Evolutionary conservation across 345 rosid species (phyloP).

Genomic region (Bruguiera parviflora): DNA sequence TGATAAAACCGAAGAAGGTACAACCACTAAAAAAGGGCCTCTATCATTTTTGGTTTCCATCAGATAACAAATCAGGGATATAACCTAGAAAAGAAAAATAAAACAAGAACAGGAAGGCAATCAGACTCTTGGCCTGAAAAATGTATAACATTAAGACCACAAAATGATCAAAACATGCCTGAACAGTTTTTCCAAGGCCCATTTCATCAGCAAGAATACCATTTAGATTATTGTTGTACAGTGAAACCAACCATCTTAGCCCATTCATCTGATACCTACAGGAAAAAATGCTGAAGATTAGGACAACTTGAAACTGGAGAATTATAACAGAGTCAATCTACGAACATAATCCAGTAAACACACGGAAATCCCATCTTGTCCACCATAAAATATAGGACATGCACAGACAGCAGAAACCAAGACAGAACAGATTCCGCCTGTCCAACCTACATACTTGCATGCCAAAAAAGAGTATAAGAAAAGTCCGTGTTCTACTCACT

Average conservation of each 20-base stretch:
- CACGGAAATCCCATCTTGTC: not conserved
- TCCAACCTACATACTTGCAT: not conserved
- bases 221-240: constrained; percentile 83
- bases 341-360: not conserved
- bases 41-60: constrained; percentile 88
- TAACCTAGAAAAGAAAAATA: constrained; percentile 42
- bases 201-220: constrained; percentile 97
- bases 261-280: constrained; percentile 95
- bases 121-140: constrained; percentile 10
- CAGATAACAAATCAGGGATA: constrained; percentile 77
- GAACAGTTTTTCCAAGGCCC: constrained; percentile 98
- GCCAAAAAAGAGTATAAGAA: not conserved
- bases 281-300: constrained; percentile 16
- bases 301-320: constrained; percentile 14
- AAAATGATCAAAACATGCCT: constrained; percentile 39
- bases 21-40: constrained; percentile 93
- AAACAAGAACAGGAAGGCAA: not conserved
- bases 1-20: constrained; percentile 86
- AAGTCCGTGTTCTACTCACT: constrained; percentile 48
- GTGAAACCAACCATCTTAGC: constrained; percentile 83
- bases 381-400: not conserved
- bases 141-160: not conserved
- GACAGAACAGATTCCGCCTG: not conserved
- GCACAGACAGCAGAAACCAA: not conserved
- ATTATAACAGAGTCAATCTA: not conserved